Percentiles rank a stretch among this genome's conserved stretches.
Evolutionary conservation across 2,329 filamentous ascomycete genomes (phyloP).

Genomic region (Pseudogymnoascus sp.): DNA sequence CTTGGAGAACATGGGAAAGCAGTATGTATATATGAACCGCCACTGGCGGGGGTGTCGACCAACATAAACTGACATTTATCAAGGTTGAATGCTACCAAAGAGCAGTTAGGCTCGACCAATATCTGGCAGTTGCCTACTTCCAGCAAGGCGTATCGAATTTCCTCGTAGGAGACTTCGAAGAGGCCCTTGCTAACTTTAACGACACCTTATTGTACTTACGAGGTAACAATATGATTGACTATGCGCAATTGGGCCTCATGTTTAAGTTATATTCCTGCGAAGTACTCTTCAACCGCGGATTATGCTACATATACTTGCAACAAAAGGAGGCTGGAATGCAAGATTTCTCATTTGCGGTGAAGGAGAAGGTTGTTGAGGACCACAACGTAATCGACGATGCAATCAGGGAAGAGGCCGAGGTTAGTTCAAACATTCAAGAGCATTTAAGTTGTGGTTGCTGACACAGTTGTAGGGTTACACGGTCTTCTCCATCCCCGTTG

Average conservation of each 20-base stretch:
- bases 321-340: slow-evolving; percentile 86
- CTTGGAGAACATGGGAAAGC: slow-evolving; percentile 93
- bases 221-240: slow-evolving; percentile 96
- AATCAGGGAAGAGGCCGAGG: slow-evolving; percentile 86
- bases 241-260: slow-evolving; percentile 87
- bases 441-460: slow-evolving; percentile 14
- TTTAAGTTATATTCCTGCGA: slow-evolving; percentile 98
- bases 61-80: slow-evolving; percentile 19
- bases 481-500: slow-evolving; percentile 95
- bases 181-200: slow-evolving; percentile 96
- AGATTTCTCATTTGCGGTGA: slow-evolving; percentile 81
- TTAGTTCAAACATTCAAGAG: slow-evolving; percentile 31
- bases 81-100: slow-evolving; percentile 93
- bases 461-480: slow-evolving; percentile 68
- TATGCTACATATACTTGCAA: slow-evolving; percentile 95
- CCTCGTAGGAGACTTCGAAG: slow-evolving; percentile 91
- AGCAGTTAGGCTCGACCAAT: slow-evolving; percentile 83
- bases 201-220: slow-evolving; percentile 90
- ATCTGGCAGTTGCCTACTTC: slow-evolving; percentile 95
- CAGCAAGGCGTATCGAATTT: slow-evolving; percentile 98
- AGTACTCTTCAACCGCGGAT: slow-evolving; percentile 90
- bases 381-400: slow-evolving; percentile 98
- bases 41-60: slow-evolving; percentile 17
- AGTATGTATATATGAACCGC: slow-evolving; percentile 47
- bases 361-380: slow-evolving; percentile 93